These are phyloP conservation scores for Apiospora kogelbergensis DNA, from an alignment of 2,329 filamentous ascomycete species.

Conservation along the genomic window DNA sequence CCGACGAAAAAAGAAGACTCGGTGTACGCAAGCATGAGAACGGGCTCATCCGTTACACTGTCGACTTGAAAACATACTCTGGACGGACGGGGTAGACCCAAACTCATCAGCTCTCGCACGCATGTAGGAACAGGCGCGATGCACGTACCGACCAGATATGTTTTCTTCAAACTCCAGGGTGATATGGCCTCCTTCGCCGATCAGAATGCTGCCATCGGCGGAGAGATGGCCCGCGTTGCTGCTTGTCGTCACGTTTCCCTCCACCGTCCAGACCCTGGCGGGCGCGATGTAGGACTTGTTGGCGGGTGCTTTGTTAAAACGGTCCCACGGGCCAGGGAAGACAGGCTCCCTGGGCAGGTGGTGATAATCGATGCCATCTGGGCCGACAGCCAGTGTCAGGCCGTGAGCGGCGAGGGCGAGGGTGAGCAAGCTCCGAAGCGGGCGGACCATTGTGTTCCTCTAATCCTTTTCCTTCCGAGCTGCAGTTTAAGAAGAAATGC, in stretches of 20 bases:
- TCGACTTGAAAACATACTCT: slow-evolving; percentile 37
- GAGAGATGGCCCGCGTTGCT: slow-evolving; percentile 12
- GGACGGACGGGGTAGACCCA: background rate
- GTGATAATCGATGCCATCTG: slow-evolving; percentile 19
- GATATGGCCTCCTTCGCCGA: slow-evolving; percentile 33
- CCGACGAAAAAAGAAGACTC: slow-evolving; percentile 37
- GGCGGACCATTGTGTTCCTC: background rate
- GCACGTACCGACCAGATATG: slow-evolving; percentile 35
- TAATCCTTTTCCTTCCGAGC: background rate
- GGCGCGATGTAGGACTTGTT: slow-evolving; percentile 36
- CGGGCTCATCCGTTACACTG: slow-evolving; percentile 27
- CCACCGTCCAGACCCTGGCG: slow-evolving; percentile 30
- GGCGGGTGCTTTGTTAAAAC: slow-evolving; percentile 35
- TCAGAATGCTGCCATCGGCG: slow-evolving; percentile 20
- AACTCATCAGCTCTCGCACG: background rate
- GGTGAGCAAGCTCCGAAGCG: background rate
- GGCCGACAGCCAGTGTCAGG: background rate
- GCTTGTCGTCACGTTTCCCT: slow-evolving; percentile 31
- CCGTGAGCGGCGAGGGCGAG: background rate
- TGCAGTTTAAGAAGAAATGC: background rate
- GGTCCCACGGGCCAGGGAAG: slow-evolving; percentile 40
- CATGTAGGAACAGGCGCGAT: background rate
- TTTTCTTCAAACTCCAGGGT: slow-evolving; percentile 42
- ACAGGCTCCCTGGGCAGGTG: slow-evolving; percentile 31
- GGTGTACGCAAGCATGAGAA: slow-evolving; percentile 35